Percentiles rank a stretch among this genome's conserved stretches.
phyloP scores from a whole-genome alignment of 2,329 filamentous ascomycete species.

The Fusarium goolgardi region DNA sequence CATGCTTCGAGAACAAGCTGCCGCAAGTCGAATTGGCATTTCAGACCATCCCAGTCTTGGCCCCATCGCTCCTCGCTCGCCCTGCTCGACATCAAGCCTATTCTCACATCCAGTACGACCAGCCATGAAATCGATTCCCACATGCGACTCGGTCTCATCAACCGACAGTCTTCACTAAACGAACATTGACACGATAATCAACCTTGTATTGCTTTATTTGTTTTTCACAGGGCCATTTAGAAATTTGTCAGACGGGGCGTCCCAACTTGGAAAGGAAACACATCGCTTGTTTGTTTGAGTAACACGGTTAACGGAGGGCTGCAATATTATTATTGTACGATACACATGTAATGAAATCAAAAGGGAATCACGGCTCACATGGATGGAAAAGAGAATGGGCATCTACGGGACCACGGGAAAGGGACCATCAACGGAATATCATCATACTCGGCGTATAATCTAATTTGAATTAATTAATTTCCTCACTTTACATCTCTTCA shows the following conservation, averaged over 20 bases:
- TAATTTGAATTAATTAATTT: conserved; percentile 31
- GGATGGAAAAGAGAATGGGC: conserved; percentile 17
- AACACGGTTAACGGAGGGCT: conserved; percentile 14
- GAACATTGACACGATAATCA: not conserved
- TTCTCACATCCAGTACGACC: conserved; percentile 43
- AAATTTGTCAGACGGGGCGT: conserved; percentile 23
- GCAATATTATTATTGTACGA: conserved; percentile 24
- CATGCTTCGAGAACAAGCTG: conserved; percentile 64
- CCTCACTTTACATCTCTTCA: not conserved
- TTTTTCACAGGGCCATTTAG: conserved; percentile 11
- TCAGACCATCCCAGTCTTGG: conserved; percentile 51
- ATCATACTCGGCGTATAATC: conserved; percentile 38
- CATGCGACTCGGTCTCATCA: conserved; percentile 40
- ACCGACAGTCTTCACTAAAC: conserved; percentile 42
- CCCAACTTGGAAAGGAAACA: conserved; percentile 16
- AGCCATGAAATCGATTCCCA: conserved; percentile 35
- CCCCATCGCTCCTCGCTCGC: conserved; percentile 42
- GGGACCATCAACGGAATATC: conserved; percentile 14
- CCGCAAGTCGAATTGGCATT: conserved; percentile 61
- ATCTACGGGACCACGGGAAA: conserved; percentile 25
- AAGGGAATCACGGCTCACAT: conserved; percentile 13
- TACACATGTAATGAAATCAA: conserved; percentile 12
- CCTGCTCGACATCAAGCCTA: conserved; percentile 43
- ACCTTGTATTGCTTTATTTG: conserved; percentile 10
- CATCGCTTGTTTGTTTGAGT: conserved; percentile 9